phyloP scores from a whole-genome alignment of 2,329 filamentous ascomycete genomes.

The Ophiognomonia clavigignenti-juglandacearum region DNA sequence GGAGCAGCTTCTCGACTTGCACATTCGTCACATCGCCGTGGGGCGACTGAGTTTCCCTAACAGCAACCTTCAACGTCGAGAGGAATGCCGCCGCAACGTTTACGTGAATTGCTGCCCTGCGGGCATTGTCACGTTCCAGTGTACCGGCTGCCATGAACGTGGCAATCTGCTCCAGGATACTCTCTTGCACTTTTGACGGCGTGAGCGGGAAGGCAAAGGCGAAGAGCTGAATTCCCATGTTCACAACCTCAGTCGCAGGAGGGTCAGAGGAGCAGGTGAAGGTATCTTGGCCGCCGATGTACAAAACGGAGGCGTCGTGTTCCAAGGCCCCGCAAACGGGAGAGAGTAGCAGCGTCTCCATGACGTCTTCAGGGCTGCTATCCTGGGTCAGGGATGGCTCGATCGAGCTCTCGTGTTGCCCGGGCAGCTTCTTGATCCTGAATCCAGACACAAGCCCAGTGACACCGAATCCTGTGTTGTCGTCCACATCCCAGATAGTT shows the following conservation, averaged over 20 bases:
- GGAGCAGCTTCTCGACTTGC: constrained; percentile 78
- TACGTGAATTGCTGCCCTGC: constrained; percentile 85
- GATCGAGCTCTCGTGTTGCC: constrained; percentile 55
- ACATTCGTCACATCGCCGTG: constrained; percentile 68
- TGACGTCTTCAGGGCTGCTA: constrained; percentile 57
- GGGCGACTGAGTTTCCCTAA: constrained; percentile 70
- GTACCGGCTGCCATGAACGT: constrained; percentile 79
- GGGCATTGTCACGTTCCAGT: constrained; percentile 78
- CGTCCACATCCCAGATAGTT: constrained; percentile 88
- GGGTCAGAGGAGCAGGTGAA: constrained; percentile 60
- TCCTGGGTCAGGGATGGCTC: constrained; percentile 43
- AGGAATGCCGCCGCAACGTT: constrained; percentile 83
- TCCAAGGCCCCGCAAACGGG: constrained; percentile 81
- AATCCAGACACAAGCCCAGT: constrained; percentile 80
- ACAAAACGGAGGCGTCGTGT: constrained; percentile 81
- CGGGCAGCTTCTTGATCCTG: constrained; percentile 63
- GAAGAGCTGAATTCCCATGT: constrained; percentile 89
- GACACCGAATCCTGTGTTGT: constrained; percentile 92
- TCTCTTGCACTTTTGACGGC: constrained; percentile 88
- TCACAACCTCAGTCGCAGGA: constrained; percentile 87
- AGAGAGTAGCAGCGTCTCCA: constrained; percentile 58
- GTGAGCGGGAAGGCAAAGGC: constrained; percentile 87
- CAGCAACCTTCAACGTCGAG: constrained; percentile 75
- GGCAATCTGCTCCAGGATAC: constrained; percentile 87
- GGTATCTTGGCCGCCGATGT: constrained; percentile 52